phyloP scores from a whole-genome alignment of 306 rosid genomes.

The Inga oerstediana region DNA sequence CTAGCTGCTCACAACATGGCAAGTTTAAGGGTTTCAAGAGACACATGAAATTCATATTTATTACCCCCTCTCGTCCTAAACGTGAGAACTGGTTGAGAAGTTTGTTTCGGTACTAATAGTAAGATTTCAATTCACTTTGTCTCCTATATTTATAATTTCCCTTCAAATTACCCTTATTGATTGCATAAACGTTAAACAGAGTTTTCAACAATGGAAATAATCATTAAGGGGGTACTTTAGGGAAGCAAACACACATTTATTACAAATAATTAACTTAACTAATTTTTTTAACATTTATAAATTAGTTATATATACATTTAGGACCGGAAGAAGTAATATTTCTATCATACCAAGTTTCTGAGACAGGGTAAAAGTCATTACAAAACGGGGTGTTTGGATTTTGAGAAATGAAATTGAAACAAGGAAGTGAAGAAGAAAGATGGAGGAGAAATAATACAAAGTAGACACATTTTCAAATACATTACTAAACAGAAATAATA shows the following conservation, averaged over 20 bases:
- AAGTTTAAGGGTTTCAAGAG: neutral
- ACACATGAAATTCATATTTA: neutral
- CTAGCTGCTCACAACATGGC: slow-evolving; percentile 55
- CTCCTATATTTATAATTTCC: too few relatives aligned
- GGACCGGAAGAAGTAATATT: neutral
- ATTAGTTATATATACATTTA: too few relatives aligned
- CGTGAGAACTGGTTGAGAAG: too few relatives aligned
- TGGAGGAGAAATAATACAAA: neutral
- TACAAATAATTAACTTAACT: too few relatives aligned
- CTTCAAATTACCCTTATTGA: too few relatives aligned
- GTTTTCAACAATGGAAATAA: too few relatives aligned
- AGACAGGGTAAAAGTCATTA: neutral
- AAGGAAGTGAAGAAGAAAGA: neutral
- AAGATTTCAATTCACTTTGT: too few relatives aligned
- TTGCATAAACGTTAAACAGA: too few relatives aligned
- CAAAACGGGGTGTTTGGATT: neutral
- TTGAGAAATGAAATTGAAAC: neutral
- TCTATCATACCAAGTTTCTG: neutral
- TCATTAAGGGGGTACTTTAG: too few relatives aligned
- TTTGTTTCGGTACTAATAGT: too few relatives aligned
- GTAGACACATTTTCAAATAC: neutral
- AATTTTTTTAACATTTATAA: too few relatives aligned
- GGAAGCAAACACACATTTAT: too few relatives aligned
- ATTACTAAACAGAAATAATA: neutral
- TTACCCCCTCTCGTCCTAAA: neutral